Evolutionary conservation across 345 rosid species (phyloP), one percentile per base, ranked within the genome.

Genomic region (Populus euphratica): DNA sequence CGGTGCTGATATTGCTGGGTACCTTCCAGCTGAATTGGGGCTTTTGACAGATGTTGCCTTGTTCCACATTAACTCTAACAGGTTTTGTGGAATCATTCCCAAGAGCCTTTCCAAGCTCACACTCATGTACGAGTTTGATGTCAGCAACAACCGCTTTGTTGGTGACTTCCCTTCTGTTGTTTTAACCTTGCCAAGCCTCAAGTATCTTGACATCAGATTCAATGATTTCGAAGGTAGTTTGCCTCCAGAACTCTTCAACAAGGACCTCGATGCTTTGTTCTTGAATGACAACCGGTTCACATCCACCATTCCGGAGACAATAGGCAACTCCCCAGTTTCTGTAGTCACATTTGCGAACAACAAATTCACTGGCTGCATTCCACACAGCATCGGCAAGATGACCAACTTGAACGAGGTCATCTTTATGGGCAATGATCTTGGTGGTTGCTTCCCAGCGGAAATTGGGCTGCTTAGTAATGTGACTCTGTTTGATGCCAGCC

Each of bases 21-120:
- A 89, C 81, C 83, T 94, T 64, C 97, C 98, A 0, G 84, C 70
- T 1, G 97, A 93, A 81, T 49, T 93, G 74, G 95, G 94, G 68
- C 77, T 88, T 36, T 29, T 92, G 86, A 85, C 90, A 0, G 98
- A 94, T 31, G 25, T 83, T 1, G 93, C 92, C 0, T 72, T 94
- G 74, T 83, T 94, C 72, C 98, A 94, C 73, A 43, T 94, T 17
- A 94, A 92, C 76, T 82, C 94, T 0, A 94, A 94, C 83, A 73
- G 97, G 33, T 91, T 92, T 49, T 94, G 98, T 66, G 98, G 98
- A 33, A 84, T 92, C 77, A 71, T 94, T 31, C 98, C 98, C 3
- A 80, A 77, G 70, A 88, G 86, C 83, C 18, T 94, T 0, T 77
- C 85, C 10, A 86, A 81, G 73, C 85, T 91, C 59, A 83, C 62